Percentiles rank a stretch among this genome's conserved stretches.
phyloP scores from a whole-genome alignment of 1,284 basidiomycete genomes.

The Ganoderma multipileum region DNA sequence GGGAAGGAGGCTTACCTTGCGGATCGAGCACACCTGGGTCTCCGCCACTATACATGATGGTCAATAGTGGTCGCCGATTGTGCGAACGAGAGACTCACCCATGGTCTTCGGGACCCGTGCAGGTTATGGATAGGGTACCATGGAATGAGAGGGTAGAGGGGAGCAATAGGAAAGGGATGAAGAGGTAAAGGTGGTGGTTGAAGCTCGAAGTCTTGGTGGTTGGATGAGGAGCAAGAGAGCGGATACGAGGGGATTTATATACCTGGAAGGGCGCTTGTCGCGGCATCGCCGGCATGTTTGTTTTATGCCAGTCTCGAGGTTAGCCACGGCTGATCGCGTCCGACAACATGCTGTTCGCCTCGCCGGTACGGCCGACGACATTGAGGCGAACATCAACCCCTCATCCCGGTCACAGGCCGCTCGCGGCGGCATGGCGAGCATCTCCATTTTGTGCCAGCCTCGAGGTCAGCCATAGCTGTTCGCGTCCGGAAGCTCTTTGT shows the following conservation, averaged over 20 bases:
- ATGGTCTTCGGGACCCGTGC: neutral
- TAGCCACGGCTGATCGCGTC: neutral
- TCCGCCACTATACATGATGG: neutral
- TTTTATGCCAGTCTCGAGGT: neutral
- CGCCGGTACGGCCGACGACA: too few relatives aligned
- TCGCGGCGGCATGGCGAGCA: neutral
- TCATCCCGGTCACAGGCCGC: too few relatives aligned
- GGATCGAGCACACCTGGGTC: slow-evolving; percentile 2
- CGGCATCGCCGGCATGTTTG: neutral
- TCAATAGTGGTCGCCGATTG: neutral
- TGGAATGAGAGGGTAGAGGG: neutral
- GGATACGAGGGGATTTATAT: neutral
- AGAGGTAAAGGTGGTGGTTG: neutral
- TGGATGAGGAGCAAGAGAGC: neutral
- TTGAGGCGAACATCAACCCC: too few relatives aligned
- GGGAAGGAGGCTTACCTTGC: neutral
- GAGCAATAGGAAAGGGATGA: neutral
- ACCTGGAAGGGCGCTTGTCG: neutral
- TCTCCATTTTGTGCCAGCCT: neutral
- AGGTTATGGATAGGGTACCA: neutral
- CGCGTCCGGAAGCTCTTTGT: neutral
- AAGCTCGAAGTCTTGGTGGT: neutral
- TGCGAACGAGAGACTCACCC: neutral
- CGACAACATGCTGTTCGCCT: neutral
- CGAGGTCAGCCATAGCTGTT: neutral